Evolutionary conservation across 116 monocot species (phyloP).

Genomic region (Zostera marina): DNA sequence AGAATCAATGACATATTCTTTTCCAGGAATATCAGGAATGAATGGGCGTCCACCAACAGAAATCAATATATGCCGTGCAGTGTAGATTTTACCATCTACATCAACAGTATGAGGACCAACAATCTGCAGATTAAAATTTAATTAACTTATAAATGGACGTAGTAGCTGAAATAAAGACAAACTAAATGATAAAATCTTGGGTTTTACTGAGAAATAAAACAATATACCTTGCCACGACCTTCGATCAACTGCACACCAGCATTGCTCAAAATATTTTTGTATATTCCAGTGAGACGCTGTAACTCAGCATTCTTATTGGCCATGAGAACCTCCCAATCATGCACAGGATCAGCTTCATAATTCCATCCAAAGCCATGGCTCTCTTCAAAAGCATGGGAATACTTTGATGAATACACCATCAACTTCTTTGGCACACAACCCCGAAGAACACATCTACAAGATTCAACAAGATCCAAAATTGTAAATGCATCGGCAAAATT

Average conservation of each 20-base stretch:
- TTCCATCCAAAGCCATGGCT: slow-evolving; percentile 95
- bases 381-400: slow-evolving; percentile 92
- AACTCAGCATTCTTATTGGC: slow-evolving; percentile 97
- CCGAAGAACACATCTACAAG: slow-evolving; percentile 89
- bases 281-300: slow-evolving; percentile 85
- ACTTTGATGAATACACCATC: slow-evolving; percentile 90
- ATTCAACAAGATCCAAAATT: slow-evolving; percentile 1
- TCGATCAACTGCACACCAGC: slow-evolving; percentile 83
- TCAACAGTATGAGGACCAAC: slow-evolving; percentile 81
- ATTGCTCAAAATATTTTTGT: slow-evolving; percentile 81
- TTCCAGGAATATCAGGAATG: slow-evolving; percentile 86
- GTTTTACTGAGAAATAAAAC: slow-evolving; percentile 7
- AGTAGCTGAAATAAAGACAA: neutral
- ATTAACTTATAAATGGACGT: neutral
- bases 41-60: slow-evolving; percentile 84
- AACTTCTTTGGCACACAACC: slow-evolving; percentile 98
- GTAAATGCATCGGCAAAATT: neutral
- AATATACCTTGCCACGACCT: slow-evolving; percentile 93
- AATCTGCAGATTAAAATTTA: slow-evolving; percentile 33
- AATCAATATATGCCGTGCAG: slow-evolving; percentile 80
- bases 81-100: slow-evolving; percentile 86
- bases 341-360: slow-evolving; percentile 83
- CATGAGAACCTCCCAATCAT: slow-evolving; percentile 90
- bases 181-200: neutral
- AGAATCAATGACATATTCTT: slow-evolving; percentile 87